Base-by-base conservation (phyloP, 2,329 filamentous ascomycete species). In the Coniella lustricola region DNA sequence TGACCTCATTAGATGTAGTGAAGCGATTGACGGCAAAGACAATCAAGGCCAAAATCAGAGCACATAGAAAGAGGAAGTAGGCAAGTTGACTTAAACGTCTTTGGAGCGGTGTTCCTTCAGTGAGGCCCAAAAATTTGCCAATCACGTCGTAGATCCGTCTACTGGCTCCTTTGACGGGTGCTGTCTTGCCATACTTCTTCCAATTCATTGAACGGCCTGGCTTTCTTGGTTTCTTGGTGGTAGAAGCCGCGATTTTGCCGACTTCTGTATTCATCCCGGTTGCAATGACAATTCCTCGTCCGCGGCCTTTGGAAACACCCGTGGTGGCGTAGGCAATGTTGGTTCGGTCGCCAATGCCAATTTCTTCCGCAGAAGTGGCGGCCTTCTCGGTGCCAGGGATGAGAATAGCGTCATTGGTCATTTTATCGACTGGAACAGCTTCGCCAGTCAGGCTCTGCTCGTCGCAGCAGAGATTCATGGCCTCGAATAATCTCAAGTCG, bases 71-170 rank as follows among this genome's bases (percentile, higher is more conserved):
- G 2, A 95, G 77, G 3, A 88, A 63, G 37, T 93, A 81, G 22
- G 90, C 89, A 59, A 95, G 84, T 66, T 90, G 89, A 68, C 85
- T 88, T 44, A 95, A 75, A 60, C 87, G 91, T 56, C 85, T 83
- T 68, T 94, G 88, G 39, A 95, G 72, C 1, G 90, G 90, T 1
- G 90, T 95, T 43, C 89, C 89, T 47, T 86, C 76, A 2, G 62
- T 61, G 43, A 84, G 65, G 48, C 80, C 84, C 37, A 87, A 73
- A 52, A 86, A 64, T 51, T 64, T 64, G 50, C 58, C 60, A 1
- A 63, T 18, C 44, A 64, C 60, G 48, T 66, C 64, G 35, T 59
- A 60, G 3, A 52, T 72, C 55, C 75, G 74, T 51, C 67, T 68
- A 37, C 59, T 50, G 12, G 60, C 67, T 37, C 64, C 64, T 48